Conservation (phyloP, 2,329 filamentous ascomycete genomes). For the Raffaelea arxii region DNA sequence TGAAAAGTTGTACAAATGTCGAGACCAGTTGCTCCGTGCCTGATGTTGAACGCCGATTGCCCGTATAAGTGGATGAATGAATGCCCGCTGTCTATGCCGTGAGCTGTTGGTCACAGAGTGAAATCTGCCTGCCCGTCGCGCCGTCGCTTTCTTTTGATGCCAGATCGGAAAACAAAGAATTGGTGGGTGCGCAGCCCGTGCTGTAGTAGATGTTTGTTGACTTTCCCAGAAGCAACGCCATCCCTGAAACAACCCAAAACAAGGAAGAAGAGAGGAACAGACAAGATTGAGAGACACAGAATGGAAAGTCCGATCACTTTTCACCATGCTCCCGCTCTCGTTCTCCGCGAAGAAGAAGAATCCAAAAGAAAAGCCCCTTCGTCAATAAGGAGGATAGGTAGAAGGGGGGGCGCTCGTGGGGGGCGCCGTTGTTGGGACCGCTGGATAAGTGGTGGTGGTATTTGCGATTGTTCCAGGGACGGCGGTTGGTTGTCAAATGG, state of each 20-base stretch:
- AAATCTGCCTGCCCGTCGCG: constrained; percentile 6
- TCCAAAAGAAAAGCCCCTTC: neutral
- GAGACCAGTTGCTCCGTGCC: constrained; percentile 8
- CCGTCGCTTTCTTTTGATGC: constrained; percentile 14
- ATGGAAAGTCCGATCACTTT: no score
- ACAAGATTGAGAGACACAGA: constrained; percentile 1
- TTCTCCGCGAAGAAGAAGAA: constrained; percentile 3
- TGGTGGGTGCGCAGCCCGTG: constrained; percentile 2
- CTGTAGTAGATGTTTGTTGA: constrained; percentile 1
- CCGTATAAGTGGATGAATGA: constrained; percentile 1
- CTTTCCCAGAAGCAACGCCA: constrained; percentile 9
- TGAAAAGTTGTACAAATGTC: constrained; percentile 3
- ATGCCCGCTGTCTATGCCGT: constrained; percentile 5
- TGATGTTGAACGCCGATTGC: constrained; percentile 22
- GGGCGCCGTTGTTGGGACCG: constrained; percentile 29
- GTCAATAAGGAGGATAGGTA: neutral
- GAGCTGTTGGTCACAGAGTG: constrained; percentile 1
- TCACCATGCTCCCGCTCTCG: no score
- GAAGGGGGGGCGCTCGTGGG: constrained; percentile 8
- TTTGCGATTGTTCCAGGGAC: constrained; percentile 28
- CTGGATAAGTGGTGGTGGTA: constrained; percentile 24
- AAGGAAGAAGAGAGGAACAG: constrained; percentile 3
- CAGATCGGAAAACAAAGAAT: constrained; percentile 9
- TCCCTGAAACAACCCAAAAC: constrained; percentile 10
- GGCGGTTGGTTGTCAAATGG: constrained; percentile 65